Conservation (phyloP, 78 protist species). For the Salpingoeca rosetta region DNA sequence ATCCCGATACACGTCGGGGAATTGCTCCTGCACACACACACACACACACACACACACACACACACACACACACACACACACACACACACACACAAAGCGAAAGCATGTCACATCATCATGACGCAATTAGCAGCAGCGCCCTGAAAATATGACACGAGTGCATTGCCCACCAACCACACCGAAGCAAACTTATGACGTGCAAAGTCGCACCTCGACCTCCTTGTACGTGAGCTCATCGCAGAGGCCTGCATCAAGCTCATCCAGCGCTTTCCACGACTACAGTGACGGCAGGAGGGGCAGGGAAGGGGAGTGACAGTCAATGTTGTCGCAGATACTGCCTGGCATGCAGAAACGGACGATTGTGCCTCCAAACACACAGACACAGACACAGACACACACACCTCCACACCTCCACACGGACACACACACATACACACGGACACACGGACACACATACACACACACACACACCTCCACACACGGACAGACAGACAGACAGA, state of each 20-base stretch:
- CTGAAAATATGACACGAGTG: neutral
- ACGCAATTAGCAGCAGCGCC: too few relatives aligned
- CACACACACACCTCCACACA: neutral
- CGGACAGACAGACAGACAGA: neutral
- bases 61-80: neutral
- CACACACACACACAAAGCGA: too few relatives aligned
- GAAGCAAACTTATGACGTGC: too few relatives aligned
- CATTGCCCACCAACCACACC: neutral
- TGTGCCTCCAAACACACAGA: neutral
- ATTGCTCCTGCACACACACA: constrained; percentile 27
- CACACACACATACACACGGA: too few relatives aligned
- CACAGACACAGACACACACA: neutral
- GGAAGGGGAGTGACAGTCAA: too few relatives aligned
- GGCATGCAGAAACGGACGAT: neutral
- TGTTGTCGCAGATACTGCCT: too few relatives aligned
- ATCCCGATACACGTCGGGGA: constrained; percentile 45
- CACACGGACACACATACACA: too few relatives aligned
- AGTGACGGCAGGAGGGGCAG: too few relatives aligned
- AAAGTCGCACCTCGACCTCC: constrained; percentile 48
- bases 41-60: neutral
- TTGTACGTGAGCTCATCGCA: constrained; percentile 89
- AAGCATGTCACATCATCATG: too few relatives aligned
- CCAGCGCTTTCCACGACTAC: constrained; percentile 59
- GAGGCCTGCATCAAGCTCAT: constrained; percentile 85
- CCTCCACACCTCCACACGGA: neutral